phyloP scores from a whole-genome alignment of 2,329 filamentous ascomycete species.

The Incumbomyces delicatus region DNA sequence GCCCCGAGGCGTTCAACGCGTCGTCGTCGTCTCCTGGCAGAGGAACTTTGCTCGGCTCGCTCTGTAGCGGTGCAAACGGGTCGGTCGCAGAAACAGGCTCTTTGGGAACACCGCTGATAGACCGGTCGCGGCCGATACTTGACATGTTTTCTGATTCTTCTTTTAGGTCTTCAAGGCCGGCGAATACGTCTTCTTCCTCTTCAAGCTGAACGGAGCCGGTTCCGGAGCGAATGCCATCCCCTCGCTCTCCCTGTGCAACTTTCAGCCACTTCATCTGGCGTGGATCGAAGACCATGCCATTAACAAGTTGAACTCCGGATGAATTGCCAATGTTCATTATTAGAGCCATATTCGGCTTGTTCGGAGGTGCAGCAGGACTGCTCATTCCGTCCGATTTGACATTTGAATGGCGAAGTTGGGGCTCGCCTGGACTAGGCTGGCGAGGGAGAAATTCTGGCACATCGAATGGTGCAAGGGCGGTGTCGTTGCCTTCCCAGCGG shows the following conservation, averaged over 20 bases:
- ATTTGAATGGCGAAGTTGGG: conserved; percentile 5
- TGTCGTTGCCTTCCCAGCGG: conserved; percentile 95
- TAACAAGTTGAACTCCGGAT: conserved; percentile 74
- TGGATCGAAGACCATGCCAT: conserved; percentile 98
- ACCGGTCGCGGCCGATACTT: conserved; percentile 1
- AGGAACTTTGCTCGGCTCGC: conserved; percentile 10
- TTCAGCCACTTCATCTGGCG: conserved; percentile 98
- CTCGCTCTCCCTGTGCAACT: conserved; percentile 35
- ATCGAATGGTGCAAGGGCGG: conserved; percentile 70
- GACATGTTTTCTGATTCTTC: conserved; percentile 40
- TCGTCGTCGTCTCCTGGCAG: conserved; percentile 18
- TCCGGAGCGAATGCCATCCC: conserved; percentile 16
- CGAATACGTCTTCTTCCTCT: conserved; percentile 88
- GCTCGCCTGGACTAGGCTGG: conserved; percentile 14
- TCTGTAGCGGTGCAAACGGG: background rate
- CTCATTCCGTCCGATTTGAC: conserved; percentile 26
- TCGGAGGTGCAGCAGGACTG: conserved; percentile 11
- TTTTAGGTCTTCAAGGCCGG: conserved; percentile 84
- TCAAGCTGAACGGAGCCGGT: conserved; percentile 55
- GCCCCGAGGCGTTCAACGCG: conserved; percentile 28
- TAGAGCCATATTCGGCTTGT: conserved; percentile 45
- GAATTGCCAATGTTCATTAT: conserved; percentile 85
- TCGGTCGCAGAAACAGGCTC: background rate
- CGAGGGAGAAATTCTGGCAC: conserved; percentile 32
- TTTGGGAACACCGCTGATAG: background rate